Evolutionary conservation across 1,284 basidiomycete species (phyloP).

Genomic region (Filobasidium uniguttulatum): DNA sequence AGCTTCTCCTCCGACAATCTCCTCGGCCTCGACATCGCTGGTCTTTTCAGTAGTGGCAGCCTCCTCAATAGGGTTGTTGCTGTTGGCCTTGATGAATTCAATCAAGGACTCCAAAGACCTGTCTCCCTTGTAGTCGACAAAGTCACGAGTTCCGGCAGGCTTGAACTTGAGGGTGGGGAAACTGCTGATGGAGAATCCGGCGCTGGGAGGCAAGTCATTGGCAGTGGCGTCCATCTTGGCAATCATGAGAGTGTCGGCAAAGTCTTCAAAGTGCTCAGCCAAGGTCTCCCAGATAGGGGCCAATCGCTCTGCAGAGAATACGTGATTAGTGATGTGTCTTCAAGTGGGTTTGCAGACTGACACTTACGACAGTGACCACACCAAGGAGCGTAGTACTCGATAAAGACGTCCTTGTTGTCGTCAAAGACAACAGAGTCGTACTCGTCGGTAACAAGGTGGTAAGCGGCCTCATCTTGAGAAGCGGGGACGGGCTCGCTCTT

Average conservation of each 20-base stretch:
- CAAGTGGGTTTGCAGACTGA: too few species aligned
- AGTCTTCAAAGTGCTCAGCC: slow-evolving; percentile 64
- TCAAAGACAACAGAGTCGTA: slow-evolving; percentile 79
- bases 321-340: neutral
- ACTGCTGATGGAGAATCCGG: slow-evolving; percentile 62
- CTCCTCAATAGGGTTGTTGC: slow-evolving; percentile 42
- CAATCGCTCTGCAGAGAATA: slow-evolving; percentile 42
- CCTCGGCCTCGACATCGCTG: slow-evolving; percentile 8
- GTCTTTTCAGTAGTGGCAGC: slow-evolving; percentile 13
- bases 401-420: slow-evolving; percentile 83
- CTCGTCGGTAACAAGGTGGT: slow-evolving; percentile 72
- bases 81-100: slow-evolving; percentile 68
- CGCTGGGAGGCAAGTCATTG: slow-evolving; percentile 82
- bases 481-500: slow-evolving; percentile 84
- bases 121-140: slow-evolving; percentile 87
- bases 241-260: slow-evolving; percentile 69
- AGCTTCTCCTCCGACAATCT: slow-evolving; percentile 16
- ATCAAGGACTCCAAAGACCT: slow-evolving; percentile 71
- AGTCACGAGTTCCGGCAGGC: slow-evolving; percentile 69
- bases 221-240: slow-evolving; percentile 94
- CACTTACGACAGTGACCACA: slow-evolving; percentile 41
- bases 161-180: slow-evolving; percentile 99
- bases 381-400: slow-evolving; percentile 97
- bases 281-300: slow-evolving; percentile 88
- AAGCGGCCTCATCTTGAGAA: slow-evolving; percentile 68